These are phyloP conservation scores for Penicillium sp. DNA, from an alignment of 2,329 filamentous ascomycete species.

Conservation along the genomic window DNA sequence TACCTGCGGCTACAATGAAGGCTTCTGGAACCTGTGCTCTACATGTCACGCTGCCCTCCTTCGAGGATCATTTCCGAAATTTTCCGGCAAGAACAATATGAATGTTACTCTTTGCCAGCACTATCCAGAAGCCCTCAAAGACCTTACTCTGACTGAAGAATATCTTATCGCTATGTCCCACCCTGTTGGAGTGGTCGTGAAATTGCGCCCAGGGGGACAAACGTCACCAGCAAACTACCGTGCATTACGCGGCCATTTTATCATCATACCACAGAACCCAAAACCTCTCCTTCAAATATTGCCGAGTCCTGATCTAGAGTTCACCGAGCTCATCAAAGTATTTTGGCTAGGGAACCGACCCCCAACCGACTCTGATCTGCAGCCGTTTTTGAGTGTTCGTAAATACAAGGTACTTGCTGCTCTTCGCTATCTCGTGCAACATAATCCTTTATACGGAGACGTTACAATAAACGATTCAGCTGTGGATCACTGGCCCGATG, in stretches of 20 bases:
- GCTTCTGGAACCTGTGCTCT: too few relatives aligned
- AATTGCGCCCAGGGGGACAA: not conserved
- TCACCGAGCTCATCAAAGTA: conserved; percentile 5
- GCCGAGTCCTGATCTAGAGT: not conserved
- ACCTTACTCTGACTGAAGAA: not conserved
- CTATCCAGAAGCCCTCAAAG: not conserved
- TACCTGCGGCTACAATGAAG: too few relatives aligned
- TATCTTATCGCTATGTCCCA: not conserved
- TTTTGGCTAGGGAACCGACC: conserved; percentile 4
- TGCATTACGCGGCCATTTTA: conserved; percentile 10
- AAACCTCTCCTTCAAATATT: conserved; percentile 12
- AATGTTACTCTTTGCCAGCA: not conserved
- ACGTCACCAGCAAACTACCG: not conserved
- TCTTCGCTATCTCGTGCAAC: conserved; percentile 2
- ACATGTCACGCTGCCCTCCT: too few relatives aligned
- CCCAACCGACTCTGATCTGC: not conserved
- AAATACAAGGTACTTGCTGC: conserved; percentile 6
- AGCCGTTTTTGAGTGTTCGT: conserved; percentile 4
- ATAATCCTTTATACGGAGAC: conserved; percentile 4
- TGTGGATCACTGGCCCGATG: conserved; percentile 3
- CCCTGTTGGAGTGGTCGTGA: not conserved
- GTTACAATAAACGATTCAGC: not conserved
- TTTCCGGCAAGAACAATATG: too few relatives aligned
- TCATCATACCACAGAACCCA: conserved; percentile 12
- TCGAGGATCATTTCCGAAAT: too few relatives aligned